phyloP scores from a whole-genome alignment of 495 filamentous ascomycete genomes.

The Glutinoglossum americanum region DNA sequence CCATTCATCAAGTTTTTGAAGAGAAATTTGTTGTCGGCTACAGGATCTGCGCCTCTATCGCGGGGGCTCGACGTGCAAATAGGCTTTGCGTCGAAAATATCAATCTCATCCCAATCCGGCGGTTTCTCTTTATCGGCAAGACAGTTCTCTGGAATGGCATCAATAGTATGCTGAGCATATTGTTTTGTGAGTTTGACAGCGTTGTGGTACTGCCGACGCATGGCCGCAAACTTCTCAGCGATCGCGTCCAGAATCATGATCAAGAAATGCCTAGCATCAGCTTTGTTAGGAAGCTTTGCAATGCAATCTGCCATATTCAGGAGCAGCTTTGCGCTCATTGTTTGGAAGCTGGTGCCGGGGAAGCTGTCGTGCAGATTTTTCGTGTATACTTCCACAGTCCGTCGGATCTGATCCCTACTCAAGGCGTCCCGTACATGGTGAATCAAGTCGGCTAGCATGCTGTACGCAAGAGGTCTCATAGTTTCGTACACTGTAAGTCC shows the following conservation, averaged over 20 bases:
- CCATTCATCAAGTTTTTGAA: constrained; percentile 98
- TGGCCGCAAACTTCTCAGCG: constrained; percentile 90
- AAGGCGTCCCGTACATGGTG: constrained; percentile 86
- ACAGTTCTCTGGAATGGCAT: constrained; percentile 54
- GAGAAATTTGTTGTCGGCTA: constrained; percentile 94
- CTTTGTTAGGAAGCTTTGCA: constrained; percentile 71
- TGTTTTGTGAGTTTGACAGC: constrained; percentile 74
- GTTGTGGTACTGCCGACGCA: constrained; percentile 91
- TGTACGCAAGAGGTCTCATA: constrained; percentile 88
- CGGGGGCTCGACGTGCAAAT: constrained; percentile 89
- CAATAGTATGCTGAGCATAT: constrained; percentile 40
- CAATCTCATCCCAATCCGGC: constrained; percentile 92
- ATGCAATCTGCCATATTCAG: constrained; percentile 97
- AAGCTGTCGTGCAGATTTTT: constrained; percentile 90
- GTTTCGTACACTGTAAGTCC: constrained; percentile 92
- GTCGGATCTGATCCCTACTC: constrained; percentile 66
- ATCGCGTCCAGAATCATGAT: constrained; percentile 97
- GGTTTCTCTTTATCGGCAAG: constrained; percentile 57
- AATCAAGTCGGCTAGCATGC: constrained; percentile 94
- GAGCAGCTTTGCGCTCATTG: constrained; percentile 94
- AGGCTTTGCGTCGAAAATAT: constrained; percentile 88
- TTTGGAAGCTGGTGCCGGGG: constrained; percentile 96
- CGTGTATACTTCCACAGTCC: constrained; percentile 91
- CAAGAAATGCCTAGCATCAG: constrained; percentile 81
- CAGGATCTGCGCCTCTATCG: constrained; percentile 74